Evolutionary conservation across 139 green algal species (phyloP).

Genomic region (Chlorella sp.): DNA sequence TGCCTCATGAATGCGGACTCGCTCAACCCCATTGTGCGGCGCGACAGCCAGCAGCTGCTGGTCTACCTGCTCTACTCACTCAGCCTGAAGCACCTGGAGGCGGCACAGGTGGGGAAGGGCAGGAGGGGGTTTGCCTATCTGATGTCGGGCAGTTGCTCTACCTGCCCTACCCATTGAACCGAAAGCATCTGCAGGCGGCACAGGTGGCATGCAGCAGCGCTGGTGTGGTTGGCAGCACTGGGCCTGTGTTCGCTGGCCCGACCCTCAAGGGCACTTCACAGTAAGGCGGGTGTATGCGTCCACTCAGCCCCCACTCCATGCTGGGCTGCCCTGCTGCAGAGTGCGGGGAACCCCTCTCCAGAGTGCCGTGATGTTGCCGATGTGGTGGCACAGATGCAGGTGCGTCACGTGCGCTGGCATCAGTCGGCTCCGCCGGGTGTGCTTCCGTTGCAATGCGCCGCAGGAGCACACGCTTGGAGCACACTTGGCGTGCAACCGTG

Average conservation of each 20-base stretch:
- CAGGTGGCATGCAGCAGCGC: no score
- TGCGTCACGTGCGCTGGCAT: no score
- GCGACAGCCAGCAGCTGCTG: constrained; percentile 67
- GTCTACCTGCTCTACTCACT: constrained; percentile 82
- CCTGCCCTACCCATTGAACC: constrained; percentile 74
- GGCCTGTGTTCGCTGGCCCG: no score
- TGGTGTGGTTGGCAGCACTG: no score
- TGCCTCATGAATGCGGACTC: constrained; percentile 26
- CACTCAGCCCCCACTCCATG: not conserved
- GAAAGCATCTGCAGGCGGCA: constrained; percentile 52
- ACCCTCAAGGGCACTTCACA: no score
- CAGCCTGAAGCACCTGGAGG: constrained; percentile 57
- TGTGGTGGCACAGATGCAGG: constrained; percentile 66
- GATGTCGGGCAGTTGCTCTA: constrained; percentile 83
- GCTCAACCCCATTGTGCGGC: constrained; percentile 25
- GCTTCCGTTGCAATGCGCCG: no score
- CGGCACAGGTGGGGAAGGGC: not conserved
- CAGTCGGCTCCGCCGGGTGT: no score
- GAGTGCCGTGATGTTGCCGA: constrained; percentile 54
- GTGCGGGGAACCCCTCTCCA: not conserved
- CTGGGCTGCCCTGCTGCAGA: not conserved
- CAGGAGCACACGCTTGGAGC: no score
- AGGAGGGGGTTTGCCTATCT: no score
- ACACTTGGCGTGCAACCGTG: no score
- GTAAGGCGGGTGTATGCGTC: no score